Percentiles rank a stretch among this genome's conserved stretches.
phyloP scores from a whole-genome alignment of 2,329 filamentous ascomycete species.

The Aspergillus aculeatus region DNA sequence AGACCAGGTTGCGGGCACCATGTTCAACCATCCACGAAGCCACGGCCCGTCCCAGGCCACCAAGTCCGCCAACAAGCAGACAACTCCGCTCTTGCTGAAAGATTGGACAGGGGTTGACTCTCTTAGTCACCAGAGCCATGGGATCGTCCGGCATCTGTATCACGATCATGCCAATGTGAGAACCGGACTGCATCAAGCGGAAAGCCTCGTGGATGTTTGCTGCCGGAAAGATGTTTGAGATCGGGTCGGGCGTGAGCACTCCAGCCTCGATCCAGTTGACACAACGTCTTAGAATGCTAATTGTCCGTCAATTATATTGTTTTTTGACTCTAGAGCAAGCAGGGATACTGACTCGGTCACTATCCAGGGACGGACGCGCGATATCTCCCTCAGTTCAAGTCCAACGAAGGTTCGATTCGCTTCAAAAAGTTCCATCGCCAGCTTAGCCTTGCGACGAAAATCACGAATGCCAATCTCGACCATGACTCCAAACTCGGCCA shows the following conservation, averaged over 20 bases:
- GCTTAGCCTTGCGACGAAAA: background rate
- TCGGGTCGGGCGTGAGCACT: background rate
- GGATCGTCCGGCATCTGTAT: background rate
- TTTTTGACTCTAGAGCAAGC: background rate
- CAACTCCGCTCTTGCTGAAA: constrained; percentile 2
- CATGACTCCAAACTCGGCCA: constrained; percentile 24
- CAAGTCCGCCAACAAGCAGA: constrained; percentile 8
- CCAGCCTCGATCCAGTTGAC: background rate
- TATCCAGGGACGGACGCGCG: background rate
- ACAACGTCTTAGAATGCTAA: background rate
- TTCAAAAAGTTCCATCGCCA: constrained; percentile 20
- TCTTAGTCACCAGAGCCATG: background rate
- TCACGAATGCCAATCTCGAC: constrained; percentile 23
- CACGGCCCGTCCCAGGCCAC: constrained; percentile 4
- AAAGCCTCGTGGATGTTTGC: constrained; percentile 16
- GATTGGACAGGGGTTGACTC: background rate
- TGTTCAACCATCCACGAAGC: constrained; percentile 1
- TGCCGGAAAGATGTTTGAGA: background rate
- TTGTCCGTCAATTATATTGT: background rate
- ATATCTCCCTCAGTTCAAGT: constrained; percentile 1
- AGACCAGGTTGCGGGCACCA: background rate
- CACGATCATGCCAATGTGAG: background rate
- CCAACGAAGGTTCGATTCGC: constrained; percentile 15
- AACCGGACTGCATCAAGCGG: background rate
- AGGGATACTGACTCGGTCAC: background rate